A percentile compares a stretch with the other conserved stretches of the same genome.
phyloP scores from a whole-genome alignment of 1,139 yeast species.

The Geotrichum citri-aurantii region DNA sequence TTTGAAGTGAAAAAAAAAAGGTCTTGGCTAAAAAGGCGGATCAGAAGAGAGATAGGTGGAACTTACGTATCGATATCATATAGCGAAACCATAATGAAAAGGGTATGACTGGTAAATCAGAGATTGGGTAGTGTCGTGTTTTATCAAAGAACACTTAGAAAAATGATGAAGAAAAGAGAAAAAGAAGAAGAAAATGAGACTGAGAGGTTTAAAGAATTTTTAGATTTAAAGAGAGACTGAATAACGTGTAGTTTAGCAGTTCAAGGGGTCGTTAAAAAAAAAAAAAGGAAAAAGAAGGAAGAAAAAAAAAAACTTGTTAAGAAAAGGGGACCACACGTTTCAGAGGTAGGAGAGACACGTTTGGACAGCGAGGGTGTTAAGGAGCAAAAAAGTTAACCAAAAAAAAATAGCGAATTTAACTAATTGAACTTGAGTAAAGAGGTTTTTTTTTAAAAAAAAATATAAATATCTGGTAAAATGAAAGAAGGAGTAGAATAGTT shows the following conservation, averaged over 20 bases:
- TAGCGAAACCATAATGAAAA: slow-evolving; percentile 9
- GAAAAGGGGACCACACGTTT: background rate
- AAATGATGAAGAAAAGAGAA: slow-evolving; percentile 2
- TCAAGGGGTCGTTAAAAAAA: background rate
- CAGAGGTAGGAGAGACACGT: background rate
- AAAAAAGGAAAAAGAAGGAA: slow-evolving; percentile 1
- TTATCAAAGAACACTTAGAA: background rate
- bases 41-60: background rate
- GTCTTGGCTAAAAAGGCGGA: background rate
- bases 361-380: background rate
- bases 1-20: background rate
- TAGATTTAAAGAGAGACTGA: background rate
- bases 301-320: background rate
- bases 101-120: background rate
- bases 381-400: background rate
- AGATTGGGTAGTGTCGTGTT: background rate
- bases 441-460: too few relatives aligned
- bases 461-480: background rate
- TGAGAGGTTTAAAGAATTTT: background rate
- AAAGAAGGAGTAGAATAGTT: background rate
- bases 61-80: slow-evolving; percentile 17
- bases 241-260: background rate
- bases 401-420: too few relatives aligned
- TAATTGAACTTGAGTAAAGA: background rate
- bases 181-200: background rate